Percentiles rank a stretch among this genome's conserved stretches.
phyloP scores from a whole-genome alignment of 495 filamentous ascomycete species.

The Talaromyces nanjingensis region DNA sequence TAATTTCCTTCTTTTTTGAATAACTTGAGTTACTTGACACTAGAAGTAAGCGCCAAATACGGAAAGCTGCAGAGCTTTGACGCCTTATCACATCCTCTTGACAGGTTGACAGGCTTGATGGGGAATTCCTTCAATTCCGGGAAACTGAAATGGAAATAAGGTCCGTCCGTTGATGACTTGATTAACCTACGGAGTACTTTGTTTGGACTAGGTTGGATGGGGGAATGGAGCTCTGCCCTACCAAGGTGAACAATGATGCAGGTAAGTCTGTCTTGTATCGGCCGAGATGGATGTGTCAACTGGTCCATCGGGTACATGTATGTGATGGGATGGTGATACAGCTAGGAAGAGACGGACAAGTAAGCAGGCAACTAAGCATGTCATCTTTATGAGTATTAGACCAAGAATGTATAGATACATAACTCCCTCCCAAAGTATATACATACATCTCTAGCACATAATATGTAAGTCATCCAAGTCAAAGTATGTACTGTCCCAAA shows the following conservation, averaged over 20 bases:
- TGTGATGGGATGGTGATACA: background rate
- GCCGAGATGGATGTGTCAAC: background rate
- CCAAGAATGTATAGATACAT: background rate
- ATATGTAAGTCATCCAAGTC: background rate
- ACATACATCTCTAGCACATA: background rate
- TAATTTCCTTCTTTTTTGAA: background rate
- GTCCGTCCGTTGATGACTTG: background rate
- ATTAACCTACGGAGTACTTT: background rate
- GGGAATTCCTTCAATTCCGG: background rate
- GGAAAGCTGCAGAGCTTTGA: slow-evolving; percentile 1
- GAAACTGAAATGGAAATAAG: background rate
- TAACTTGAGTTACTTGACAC: too few species aligned
- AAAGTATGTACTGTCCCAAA: background rate
- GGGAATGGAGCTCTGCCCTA: background rate
- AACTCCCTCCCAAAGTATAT: background rate
- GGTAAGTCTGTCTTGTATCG: background rate
- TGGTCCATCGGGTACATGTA: background rate
- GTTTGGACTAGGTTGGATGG: background rate
- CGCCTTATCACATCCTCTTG: background rate
- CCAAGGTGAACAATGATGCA: background rate
- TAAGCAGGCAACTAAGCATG: background rate
- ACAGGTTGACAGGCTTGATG: background rate
- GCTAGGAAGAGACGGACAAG: background rate
- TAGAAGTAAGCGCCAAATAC: background rate
- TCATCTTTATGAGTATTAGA: background rate